Conservation (phyloP, 1,139 yeast species). For the Pichia kudriavzevii region DNA sequence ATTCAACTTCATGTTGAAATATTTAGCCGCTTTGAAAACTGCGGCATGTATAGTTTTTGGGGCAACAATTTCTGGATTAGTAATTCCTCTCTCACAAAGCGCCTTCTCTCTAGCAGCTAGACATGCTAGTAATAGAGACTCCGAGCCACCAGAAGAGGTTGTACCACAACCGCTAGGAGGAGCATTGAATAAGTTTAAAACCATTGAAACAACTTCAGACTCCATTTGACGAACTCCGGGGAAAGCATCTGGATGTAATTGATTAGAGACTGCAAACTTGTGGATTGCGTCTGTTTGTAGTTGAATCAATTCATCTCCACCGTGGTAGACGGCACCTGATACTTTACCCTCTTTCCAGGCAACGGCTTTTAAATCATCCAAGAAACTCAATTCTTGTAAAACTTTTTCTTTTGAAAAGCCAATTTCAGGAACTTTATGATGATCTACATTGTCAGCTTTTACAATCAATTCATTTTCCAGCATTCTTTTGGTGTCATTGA, state of each 20-base stretch:
- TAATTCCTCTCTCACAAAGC: slow-evolving; percentile 48
- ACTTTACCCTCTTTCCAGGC: slow-evolving; percentile 81
- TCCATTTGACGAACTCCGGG: slow-evolving; percentile 98
- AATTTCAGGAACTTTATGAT: slow-evolving; percentile 43
- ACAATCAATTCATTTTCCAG: slow-evolving; percentile 51
- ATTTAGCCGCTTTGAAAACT: slow-evolving; percentile 85
- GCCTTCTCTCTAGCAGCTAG: slow-evolving; percentile 75
- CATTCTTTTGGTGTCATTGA: slow-evolving; percentile 37
- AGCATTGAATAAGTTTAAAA: slow-evolving; percentile 69
- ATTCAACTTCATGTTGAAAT: slow-evolving; percentile 79
- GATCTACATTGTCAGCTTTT: slow-evolving; percentile 40
- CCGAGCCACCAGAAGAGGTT: slow-evolving; percentile 97
- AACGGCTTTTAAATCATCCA: slow-evolving; percentile 30
- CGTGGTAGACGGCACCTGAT: slow-evolving; percentile 96
- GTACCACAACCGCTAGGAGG: slow-evolving; percentile 70
- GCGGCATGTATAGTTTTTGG: slow-evolving; percentile 94
- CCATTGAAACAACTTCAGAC: slow-evolving; percentile 91
- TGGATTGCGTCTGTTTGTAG: slow-evolving; percentile 74
- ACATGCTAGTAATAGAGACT: slow-evolving; percentile 78
- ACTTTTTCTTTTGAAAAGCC: slow-evolving; percentile 48
- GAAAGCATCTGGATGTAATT: slow-evolving; percentile 92
- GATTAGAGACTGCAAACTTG: slow-evolving; percentile 80
- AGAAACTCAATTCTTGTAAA: slow-evolving; percentile 39
- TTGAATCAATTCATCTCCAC: slow-evolving; percentile 66
- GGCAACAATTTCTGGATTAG: slow-evolving; percentile 78